phyloP scores from a whole-genome alignment of 139 green algal genomes.

The Picochlorum sp. region DNA sequence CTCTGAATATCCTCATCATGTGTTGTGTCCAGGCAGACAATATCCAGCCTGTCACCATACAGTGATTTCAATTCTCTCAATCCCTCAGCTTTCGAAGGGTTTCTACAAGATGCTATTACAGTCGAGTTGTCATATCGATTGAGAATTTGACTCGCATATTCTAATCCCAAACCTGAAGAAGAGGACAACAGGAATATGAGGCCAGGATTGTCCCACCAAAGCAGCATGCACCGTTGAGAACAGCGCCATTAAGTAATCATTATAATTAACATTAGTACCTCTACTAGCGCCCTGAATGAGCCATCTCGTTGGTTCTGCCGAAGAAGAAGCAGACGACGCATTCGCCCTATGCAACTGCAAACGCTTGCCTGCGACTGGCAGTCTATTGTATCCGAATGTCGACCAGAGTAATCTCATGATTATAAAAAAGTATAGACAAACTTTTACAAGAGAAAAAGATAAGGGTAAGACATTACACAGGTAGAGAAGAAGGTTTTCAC shows the following conservation, averaged over 20 bases:
- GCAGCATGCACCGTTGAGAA: too few species aligned
- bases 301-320: background rate
- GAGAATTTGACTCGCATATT: constrained; percentile 58
- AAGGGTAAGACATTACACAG: too few species aligned
- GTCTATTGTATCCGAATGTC: background rate
- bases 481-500: too few species aligned
- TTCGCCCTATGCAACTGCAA: background rate
- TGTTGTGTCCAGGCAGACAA: constrained; percentile 52
- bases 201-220: too few species aligned
- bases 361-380: background rate
- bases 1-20: constrained; percentile 42
- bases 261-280: background rate
- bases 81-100: constrained; percentile 28
- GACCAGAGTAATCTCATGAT: too few species aligned
- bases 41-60: constrained; percentile 26
- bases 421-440: too few species aligned
- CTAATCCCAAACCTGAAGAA: constrained; percentile 50
- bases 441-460: too few species aligned
- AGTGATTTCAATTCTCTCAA: constrained; percentile 33
- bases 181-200: too few species aligned
- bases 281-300: constrained; percentile 16
- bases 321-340: background rate
- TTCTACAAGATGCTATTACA: constrained; percentile 66
- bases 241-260: too few species aligned
- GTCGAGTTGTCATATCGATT: background rate